Percentiles rank a stretch among this genome's conserved stretches.
Conservation (phyloP, 768 basidiomycete genomes). For the Leccinum longicurvipes region DNA sequence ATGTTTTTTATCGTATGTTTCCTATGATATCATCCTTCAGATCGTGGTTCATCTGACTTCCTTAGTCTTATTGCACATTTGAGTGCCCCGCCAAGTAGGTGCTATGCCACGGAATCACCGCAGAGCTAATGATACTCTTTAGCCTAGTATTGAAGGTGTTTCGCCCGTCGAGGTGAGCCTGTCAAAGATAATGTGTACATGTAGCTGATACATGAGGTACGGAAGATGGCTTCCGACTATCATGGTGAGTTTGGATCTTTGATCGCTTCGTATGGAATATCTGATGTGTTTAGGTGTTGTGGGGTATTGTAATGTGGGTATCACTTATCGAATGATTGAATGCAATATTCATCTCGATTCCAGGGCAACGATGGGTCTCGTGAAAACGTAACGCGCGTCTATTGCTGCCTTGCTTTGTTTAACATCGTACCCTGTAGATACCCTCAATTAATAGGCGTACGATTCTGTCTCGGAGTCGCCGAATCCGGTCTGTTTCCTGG, state of each 20-base stretch:
- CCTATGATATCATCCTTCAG: not conserved
- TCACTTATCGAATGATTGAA: not conserved
- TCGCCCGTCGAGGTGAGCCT: conserved; percentile 54
- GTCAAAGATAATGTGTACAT: not conserved
- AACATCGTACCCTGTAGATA: conserved; percentile 39
- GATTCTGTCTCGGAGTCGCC: conserved; percentile 58
- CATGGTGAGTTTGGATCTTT: conserved; percentile 38
- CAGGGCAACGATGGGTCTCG: conserved; percentile 65
- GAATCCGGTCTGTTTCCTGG: conserved; percentile 75
- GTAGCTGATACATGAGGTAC: conserved; percentile 12
- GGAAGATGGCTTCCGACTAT: conserved; percentile 62
- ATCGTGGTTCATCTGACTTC: not conserved
- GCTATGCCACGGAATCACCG: not conserved
- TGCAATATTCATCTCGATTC: not conserved
- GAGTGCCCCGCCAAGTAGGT: conserved; percentile 68
- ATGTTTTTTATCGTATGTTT: conserved; percentile 65
- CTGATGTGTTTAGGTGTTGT: conserved; percentile 43
- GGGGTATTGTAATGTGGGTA: conserved; percentile 62
- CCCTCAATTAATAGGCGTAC: conserved; percentile 55
- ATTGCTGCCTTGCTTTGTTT: not conserved
- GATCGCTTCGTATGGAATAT: not conserved
- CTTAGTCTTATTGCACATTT: conserved; percentile 36
- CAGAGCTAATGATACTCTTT: not conserved
- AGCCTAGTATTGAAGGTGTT: conserved; percentile 53
- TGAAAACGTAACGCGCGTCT: conserved; percentile 47